A percentile compares a stretch with the other conserved stretches of the same genome.
phyloP scores from a whole-genome alignment of 2,329 filamentous ascomycete genomes.

The Cytospora leucostoma region DNA sequence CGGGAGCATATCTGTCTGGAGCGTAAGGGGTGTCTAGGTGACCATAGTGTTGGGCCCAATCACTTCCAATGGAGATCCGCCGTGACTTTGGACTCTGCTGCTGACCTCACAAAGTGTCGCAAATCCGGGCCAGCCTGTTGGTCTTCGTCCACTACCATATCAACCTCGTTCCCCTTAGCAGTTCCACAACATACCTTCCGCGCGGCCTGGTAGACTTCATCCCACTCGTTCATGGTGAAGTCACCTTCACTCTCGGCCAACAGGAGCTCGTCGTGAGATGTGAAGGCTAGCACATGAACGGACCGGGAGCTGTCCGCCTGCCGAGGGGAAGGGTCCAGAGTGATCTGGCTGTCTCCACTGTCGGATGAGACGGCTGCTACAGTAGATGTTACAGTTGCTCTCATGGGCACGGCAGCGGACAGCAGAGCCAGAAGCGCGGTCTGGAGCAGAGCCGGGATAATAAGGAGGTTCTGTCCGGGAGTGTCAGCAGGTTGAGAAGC shows the following conservation, averaged over 20 bases:
- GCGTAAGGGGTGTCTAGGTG: not conserved
- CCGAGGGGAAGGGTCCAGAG: slow-evolving; percentile 63
- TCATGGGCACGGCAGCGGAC: slow-evolving; percentile 79
- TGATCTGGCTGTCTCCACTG: slow-evolving; percentile 42
- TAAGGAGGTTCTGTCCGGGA: slow-evolving; percentile 64
- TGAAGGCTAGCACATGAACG: slow-evolving; percentile 81
- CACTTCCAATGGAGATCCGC: slow-evolving; percentile 61
- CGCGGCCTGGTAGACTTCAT: slow-evolving; percentile 66
- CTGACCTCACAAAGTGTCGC: slow-evolving; percentile 62
- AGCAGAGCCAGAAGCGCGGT: slow-evolving; percentile 76
- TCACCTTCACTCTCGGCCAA: slow-evolving; percentile 79
- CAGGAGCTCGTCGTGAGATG: slow-evolving; percentile 70
- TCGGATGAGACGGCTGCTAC: slow-evolving; percentile 57
- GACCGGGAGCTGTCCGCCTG: slow-evolving; percentile 66
- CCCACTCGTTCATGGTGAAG: slow-evolving; percentile 78
- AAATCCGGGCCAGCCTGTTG: slow-evolving; percentile 50
- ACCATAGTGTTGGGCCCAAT: slow-evolving; percentile 25
- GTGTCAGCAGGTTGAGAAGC: slow-evolving; percentile 30
- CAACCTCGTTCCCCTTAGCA: slow-evolving; percentile 38
- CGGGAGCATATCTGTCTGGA: slow-evolving; percentile 9
- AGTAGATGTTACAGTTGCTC: slow-evolving; percentile 66
- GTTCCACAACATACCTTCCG: slow-evolving; percentile 62
- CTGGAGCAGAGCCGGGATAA: slow-evolving; percentile 82
- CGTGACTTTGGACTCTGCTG: slow-evolving; percentile 57
- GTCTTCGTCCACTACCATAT: slow-evolving; percentile 49